Percentiles rank a stretch among this genome's conserved stretches.
These are phyloP conservation scores for Balansia obtecta DNA, from an alignment of 2,329 filamentous ascomycete species.

Conservation along the genomic window DNA sequence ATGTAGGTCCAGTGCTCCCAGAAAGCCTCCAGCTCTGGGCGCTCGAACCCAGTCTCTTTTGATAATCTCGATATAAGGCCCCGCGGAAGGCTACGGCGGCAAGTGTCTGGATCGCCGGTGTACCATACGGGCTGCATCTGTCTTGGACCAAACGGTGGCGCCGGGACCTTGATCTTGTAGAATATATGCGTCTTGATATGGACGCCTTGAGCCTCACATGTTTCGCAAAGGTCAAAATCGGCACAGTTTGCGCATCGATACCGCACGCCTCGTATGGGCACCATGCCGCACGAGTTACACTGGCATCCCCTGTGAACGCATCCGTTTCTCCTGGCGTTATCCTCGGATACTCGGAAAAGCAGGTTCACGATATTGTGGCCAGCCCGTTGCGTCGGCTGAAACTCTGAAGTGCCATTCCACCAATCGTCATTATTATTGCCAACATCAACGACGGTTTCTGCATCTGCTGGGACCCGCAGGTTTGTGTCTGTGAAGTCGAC, in stretches of 20 bases:
- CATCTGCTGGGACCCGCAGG: slow-evolving; percentile 18
- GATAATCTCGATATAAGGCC: slow-evolving; percentile 55
- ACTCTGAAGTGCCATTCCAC: slow-evolving; percentile 33
- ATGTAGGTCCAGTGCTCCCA: slow-evolving; percentile 97
- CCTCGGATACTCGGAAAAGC: slow-evolving; percentile 85
- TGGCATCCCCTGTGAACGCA: slow-evolving; percentile 88
- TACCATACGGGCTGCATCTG: slow-evolving; percentile 80
- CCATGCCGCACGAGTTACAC: slow-evolving; percentile 78
- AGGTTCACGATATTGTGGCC: slow-evolving; percentile 76
- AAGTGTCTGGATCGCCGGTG: slow-evolving; percentile 68
- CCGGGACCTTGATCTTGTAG: slow-evolving; percentile 87
- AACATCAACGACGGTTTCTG: slow-evolving; percentile 27
- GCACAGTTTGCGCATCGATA: slow-evolving; percentile 94
- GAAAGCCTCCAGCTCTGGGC: slow-evolving; percentile 78
- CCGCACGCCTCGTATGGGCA: slow-evolving; percentile 81
- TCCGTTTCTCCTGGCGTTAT: slow-evolving; percentile 76
- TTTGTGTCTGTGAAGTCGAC: slow-evolving; percentile 17
- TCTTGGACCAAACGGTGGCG: slow-evolving; percentile 69
- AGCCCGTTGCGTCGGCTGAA: slow-evolving; percentile 32
- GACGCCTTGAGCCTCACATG: slow-evolving; percentile 67
- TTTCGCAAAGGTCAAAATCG: slow-evolving; percentile 91
- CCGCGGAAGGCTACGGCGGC: slow-evolving; percentile 54
- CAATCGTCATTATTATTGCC: slow-evolving; percentile 34
- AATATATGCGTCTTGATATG: slow-evolving; percentile 91
- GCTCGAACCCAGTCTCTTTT: slow-evolving; percentile 65